phyloP scores from a whole-genome alignment of 495 filamentous ascomycete genomes.

The Aspergillus affinis region DNA sequence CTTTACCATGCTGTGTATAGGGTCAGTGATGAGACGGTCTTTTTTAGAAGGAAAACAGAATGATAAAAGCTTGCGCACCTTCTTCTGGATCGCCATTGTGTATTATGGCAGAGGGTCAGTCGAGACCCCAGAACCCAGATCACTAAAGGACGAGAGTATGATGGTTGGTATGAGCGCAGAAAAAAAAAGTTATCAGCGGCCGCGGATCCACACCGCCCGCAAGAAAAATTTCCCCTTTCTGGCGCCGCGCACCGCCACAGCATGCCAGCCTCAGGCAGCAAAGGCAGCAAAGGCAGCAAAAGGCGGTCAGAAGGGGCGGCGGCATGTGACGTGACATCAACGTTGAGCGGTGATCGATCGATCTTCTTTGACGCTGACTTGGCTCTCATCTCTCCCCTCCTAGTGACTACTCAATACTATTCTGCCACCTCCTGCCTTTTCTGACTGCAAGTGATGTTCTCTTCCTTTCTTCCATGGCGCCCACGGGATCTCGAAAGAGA shows the following conservation, averaged over 20 bases:
- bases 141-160: conserved; percentile 7
- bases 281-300: conserved; percentile 27
- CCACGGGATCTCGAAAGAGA: conserved; percentile 64
- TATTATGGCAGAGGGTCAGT: conserved; percentile 23
- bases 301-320: conserved; percentile 17
- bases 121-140: conserved; percentile 23
- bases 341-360: not conserved
- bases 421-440: not conserved
- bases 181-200: conserved; percentile 27
- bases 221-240: conserved; percentile 18
- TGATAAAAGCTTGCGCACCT: conserved; percentile 45
- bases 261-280: conserved; percentile 28
- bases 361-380: not conserved
- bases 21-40: conserved; percentile 23
- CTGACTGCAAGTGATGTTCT: conserved; percentile 34
- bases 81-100: conserved; percentile 96
- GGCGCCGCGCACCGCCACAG: conserved; percentile 9
- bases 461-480: conserved; percentile 35
- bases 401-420: not conserved
- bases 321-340: conserved; percentile 43
- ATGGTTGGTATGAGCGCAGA: conserved; percentile 8
- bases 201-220: conserved; percentile 16
- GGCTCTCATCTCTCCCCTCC: not conserved
- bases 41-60: not conserved
- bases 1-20: conserved; percentile 77